A percentile compares a stretch with the other conserved stretches of the same genome.
Evolutionary conservation across 1,284 basidiomycete genomes (phyloP).

Genomic region (Tilletiopsis washingtonensis): DNA sequence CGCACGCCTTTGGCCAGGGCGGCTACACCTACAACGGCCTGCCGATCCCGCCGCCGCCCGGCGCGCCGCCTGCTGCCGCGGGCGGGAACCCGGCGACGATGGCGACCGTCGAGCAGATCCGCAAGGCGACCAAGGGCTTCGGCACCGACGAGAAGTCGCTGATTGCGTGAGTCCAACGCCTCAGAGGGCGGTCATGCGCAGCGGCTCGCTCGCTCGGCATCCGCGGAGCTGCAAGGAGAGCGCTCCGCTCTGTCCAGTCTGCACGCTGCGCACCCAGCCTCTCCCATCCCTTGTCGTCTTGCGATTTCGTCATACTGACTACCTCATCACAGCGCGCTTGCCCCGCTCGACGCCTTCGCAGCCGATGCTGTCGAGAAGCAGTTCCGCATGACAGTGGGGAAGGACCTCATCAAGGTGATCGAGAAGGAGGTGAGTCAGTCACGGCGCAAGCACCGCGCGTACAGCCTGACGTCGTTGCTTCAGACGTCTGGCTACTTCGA

Average conservation of each 20-base stretch:
- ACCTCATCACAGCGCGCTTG: too few relatives aligned
- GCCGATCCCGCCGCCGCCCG: slow-evolving; percentile 34
- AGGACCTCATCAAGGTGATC: slow-evolving; percentile 34
- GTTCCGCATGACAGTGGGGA: slow-evolving; percentile 40
- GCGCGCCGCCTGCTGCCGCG: slow-evolving; percentile 22
- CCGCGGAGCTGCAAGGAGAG: too few relatives aligned
- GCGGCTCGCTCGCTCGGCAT: too few relatives aligned
- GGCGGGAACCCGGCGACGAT: slow-evolving; percentile 30
- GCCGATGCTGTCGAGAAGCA: slow-evolving; percentile 31
- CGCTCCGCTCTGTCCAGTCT: too few relatives aligned
- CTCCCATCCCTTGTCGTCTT: background rate
- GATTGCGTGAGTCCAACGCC: too few relatives aligned
- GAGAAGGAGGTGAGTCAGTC: too few relatives aligned
- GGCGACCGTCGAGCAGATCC: slow-evolving; percentile 32
- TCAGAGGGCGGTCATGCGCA: background rate
- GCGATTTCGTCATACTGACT: too few relatives aligned
- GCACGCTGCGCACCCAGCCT: too few relatives aligned
- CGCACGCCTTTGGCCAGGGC: too few relatives aligned
- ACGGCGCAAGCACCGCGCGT: too few relatives aligned
- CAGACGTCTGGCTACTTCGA: slow-evolving; percentile 44
- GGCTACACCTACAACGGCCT: slow-evolving; percentile 30
- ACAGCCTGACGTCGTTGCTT: too few relatives aligned
- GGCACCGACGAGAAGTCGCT: slow-evolving; percentile 36
- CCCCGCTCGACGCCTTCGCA: slow-evolving; percentile 34
- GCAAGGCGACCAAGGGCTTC: slow-evolving; percentile 45